Evolutionary conservation across 768 basidiomycete genomes (phyloP).

Genomic region (Phanerodontia chrysosporium): DNA sequence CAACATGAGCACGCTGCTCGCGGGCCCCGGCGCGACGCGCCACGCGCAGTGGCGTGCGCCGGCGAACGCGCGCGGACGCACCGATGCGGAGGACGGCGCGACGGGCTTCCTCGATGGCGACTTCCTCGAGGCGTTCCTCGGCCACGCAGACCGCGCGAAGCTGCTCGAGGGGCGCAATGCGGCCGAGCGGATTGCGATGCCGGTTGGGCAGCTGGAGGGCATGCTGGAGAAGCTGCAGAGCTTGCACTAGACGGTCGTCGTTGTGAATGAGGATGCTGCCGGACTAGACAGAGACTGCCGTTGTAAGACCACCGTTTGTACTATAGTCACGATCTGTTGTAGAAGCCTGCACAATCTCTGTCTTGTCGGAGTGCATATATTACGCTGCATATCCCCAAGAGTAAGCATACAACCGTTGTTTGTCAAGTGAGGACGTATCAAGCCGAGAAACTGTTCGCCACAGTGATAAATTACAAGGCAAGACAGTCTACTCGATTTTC

Average conservation of each 20-base stretch:
- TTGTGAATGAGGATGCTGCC: too few species aligned
- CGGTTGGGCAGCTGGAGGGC: conserved; percentile 36
- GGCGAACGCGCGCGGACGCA: conserved; percentile 48
- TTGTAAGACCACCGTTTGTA: background rate
- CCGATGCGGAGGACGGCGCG: conserved; percentile 49
- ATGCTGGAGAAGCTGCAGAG: conserved; percentile 40
- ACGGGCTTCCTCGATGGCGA: conserved; percentile 88
- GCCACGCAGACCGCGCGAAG: conserved; percentile 32
- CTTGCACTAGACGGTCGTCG: conserved; percentile 29
- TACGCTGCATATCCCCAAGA: too few species aligned
- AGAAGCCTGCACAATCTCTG: too few species aligned
- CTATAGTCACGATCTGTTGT: background rate
- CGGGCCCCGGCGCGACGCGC: conserved; percentile 49
- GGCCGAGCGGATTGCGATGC: conserved; percentile 51
- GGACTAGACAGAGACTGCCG: background rate
- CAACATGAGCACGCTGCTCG: conserved; percentile 57
- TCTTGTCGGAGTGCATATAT: too few species aligned
- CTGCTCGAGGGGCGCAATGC: conserved; percentile 54
- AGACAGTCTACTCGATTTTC: conserved; percentile 32
- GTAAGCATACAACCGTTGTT: too few species aligned
- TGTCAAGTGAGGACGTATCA: too few species aligned
- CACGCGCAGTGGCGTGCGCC: conserved; percentile 75
- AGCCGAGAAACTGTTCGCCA: too few species aligned
- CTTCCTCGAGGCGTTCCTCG: conserved; percentile 68
- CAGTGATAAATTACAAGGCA: too few species aligned